Percentiles rank a stretch among this genome's conserved stretches.
Evolutionary conservation across 176 grass and related monocot genomes (phyloP).

Genomic region (Oryza officinalis): DNA sequence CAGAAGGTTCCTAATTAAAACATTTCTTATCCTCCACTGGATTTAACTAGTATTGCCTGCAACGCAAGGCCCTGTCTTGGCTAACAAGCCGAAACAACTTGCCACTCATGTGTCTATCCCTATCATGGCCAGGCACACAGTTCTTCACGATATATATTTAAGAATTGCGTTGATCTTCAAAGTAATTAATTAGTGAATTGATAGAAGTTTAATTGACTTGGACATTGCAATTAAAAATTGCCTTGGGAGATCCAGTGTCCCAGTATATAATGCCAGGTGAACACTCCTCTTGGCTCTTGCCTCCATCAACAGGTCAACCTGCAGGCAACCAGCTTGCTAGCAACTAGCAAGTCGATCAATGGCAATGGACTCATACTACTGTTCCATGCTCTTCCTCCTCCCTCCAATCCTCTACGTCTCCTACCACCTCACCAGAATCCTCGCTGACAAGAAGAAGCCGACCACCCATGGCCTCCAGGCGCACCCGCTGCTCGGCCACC

Average conservation of each 20-base stretch:
- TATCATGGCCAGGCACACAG: too few species aligned
- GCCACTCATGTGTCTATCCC: too few species aligned
- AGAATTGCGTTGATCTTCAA: too few species aligned
- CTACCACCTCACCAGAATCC: background rate
- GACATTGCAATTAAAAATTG: too few species aligned
- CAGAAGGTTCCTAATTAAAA: too few species aligned
- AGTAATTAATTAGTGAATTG: too few species aligned
- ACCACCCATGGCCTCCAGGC: conserved; percentile 17
- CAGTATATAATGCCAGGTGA: background rate
- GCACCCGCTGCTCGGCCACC: conserved; percentile 36
- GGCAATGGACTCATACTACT: background rate
- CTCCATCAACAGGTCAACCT: background rate
- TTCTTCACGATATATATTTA: too few species aligned
- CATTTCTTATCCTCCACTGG: too few species aligned
- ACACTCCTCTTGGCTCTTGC: background rate
- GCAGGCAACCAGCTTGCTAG: background rate
- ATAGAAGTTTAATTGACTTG: too few species aligned
- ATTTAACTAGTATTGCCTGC: too few species aligned
- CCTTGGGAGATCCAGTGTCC: background rate
- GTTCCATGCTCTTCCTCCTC: background rate
- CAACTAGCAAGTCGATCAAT: background rate
- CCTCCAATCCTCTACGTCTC: conserved; percentile 1
- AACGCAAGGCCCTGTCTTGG: too few species aligned
- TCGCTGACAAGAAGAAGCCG: background rate
- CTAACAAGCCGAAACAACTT: too few species aligned